A percentile compares a stretch with the other conserved stretches of the same genome.
phyloP scores from a whole-genome alignment of 192 early-diverging fungal genomes.

The Umbelopsis sp. region DNA sequence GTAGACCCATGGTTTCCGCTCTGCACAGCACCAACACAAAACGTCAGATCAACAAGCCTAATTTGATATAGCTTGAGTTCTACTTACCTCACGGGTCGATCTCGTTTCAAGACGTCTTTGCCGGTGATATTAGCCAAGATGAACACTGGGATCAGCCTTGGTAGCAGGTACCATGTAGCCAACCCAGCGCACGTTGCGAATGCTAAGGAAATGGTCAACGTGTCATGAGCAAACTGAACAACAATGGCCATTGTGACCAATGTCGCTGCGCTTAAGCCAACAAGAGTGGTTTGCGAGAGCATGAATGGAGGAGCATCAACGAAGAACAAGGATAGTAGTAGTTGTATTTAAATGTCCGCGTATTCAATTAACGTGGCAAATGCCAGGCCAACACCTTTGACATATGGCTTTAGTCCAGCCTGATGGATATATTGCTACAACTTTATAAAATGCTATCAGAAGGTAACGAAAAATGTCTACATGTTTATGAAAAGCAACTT shows the following conservation, averaged over 20 bases:
- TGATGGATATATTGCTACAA: background rate
- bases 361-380: slow-evolving; percentile 9
- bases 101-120: slow-evolving; percentile 77
- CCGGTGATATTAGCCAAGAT: slow-evolving; percentile 79
- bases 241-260: slow-evolving; percentile 50
- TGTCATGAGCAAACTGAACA: slow-evolving; percentile 67
- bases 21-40: slow-evolving; percentile 40
- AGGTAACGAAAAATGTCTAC: background rate
- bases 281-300: slow-evolving; percentile 21
- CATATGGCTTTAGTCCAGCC: background rate
- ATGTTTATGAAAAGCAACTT: background rate
- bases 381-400: background rate
- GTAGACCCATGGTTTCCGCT: slow-evolving; percentile 94
- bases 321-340: background rate
- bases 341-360: background rate
- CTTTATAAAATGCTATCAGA: background rate
- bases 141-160: slow-evolving; percentile 67
- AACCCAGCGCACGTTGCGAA: slow-evolving; percentile 71
- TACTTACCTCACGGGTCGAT: slow-evolving; percentile 72
- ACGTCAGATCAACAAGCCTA: background rate
- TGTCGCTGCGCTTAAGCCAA: slow-evolving; percentile 25
- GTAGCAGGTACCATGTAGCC: slow-evolving; percentile 74
- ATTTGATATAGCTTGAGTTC: background rate
- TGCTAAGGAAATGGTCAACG: slow-evolving; percentile 70
- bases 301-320: slow-evolving; percentile 14